Evolutionary conservation across 2,329 filamentous ascomycete species (phyloP).

Genomic region (Scedosporium minutisporum): DNA sequence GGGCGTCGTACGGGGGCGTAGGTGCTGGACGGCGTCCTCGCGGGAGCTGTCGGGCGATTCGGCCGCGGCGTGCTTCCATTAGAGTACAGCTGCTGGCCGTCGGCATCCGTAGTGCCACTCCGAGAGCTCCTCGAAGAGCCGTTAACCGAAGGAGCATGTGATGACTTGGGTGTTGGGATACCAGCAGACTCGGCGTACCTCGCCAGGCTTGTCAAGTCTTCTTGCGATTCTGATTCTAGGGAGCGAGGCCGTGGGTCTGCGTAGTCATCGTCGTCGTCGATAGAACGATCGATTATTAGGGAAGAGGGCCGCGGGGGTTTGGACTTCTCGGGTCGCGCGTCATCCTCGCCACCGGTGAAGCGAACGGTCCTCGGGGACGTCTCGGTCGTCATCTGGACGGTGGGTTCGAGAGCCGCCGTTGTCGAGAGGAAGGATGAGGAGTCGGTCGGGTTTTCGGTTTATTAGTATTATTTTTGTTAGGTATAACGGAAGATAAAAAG

Average conservation of each 20-base stretch:
- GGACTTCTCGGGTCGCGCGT: conserved; percentile 29
- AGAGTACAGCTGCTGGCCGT: not conserved
- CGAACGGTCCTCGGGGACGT: conserved; percentile 34
- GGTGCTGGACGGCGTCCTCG: conserved; percentile 67
- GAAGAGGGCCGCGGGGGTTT: conserved; percentile 27
- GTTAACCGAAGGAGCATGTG: conserved; percentile 1
- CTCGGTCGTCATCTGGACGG: conserved; percentile 2
- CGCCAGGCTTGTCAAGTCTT: conserved; percentile 3
- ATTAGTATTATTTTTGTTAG: too few relatives aligned
- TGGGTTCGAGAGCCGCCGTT: not conserved
- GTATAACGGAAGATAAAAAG: not conserved
- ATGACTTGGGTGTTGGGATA: conserved; percentile 28
- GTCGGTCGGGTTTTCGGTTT: too few relatives aligned
- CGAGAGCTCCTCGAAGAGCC: not conserved
- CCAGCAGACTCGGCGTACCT: conserved; percentile 3
- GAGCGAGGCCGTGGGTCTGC: not conserved
- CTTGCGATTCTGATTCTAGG: not conserved
- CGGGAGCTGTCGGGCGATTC: conserved; percentile 53
- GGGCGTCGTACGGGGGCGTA: conserved; percentile 48
- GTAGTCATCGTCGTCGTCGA: conserved; percentile 35
- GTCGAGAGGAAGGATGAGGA: not conserved
- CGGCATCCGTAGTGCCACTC: not conserved
- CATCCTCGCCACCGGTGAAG: conserved; percentile 42
- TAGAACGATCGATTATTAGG: conserved; percentile 13
- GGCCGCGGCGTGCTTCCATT: conserved; percentile 5